phyloP scores from a whole-genome alignment of 257 asterid genomes.

The Fraxinus quadrangulata region DNA sequence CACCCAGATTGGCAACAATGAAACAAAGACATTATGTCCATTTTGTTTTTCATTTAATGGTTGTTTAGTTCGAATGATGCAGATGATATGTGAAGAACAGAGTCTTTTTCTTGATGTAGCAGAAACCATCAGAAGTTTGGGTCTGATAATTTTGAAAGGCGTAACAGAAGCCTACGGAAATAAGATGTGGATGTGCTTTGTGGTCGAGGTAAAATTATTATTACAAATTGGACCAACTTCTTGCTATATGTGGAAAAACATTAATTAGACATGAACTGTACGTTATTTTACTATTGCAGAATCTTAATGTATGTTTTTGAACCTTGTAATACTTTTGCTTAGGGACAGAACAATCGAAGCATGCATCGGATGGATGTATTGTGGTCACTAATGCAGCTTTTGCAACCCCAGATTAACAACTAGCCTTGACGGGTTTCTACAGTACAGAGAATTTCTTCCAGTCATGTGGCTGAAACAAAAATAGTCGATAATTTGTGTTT shows the following conservation, averaged over 20 bases:
- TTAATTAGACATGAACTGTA: no score
- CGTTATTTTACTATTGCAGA: not conserved
- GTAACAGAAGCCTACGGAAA: slow-evolving; percentile 71
- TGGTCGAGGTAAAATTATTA: slow-evolving; percentile 74
- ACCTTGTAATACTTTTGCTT: slow-evolving; percentile 20
- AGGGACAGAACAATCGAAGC: slow-evolving; percentile 70
- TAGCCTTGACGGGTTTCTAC: not conserved
- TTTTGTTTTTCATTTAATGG: slow-evolving; percentile 12
- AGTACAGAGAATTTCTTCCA: not conserved
- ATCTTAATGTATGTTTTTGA: not conserved
- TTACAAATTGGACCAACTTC: not conserved
- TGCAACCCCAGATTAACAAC: slow-evolving; percentile 56
- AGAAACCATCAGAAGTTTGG: slow-evolving; percentile 84
- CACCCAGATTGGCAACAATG: slow-evolving; percentile 6
- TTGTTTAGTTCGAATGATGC: slow-evolving; percentile 29
- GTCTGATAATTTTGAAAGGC: slow-evolving; percentile 76
- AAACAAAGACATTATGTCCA: not conserved
- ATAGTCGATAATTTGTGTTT: not conserved
- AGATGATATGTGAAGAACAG: slow-evolving; percentile 81
- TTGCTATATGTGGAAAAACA: not conserved
- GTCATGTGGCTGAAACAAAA: not conserved
- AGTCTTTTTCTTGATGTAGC: slow-evolving; percentile 79
- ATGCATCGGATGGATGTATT: slow-evolving; percentile 93
- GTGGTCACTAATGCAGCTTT: slow-evolving; percentile 90
- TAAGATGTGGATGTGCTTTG: slow-evolving; percentile 78